phyloP scores from a whole-genome alignment of 495 filamentous ascomycete species.

The Xanthoparmelia taractica region DNA sequence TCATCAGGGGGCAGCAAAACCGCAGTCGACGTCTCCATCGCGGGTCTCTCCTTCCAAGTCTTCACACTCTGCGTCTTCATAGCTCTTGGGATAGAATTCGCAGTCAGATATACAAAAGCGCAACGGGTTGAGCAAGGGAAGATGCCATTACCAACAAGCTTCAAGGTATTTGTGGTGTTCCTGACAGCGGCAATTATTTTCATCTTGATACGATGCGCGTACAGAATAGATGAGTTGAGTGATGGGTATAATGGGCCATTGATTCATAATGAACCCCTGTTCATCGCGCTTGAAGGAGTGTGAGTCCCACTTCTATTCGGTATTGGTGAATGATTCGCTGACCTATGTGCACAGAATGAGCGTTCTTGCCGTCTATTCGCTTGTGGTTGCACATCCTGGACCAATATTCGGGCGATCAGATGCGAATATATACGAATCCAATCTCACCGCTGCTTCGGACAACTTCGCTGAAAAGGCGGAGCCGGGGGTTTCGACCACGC shows the following conservation, averaged over 20 bases:
- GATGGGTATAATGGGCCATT: slow-evolving; percentile 39
- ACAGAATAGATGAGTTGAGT: slow-evolving; percentile 43
- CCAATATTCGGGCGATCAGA: slow-evolving; percentile 13
- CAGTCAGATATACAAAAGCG: slow-evolving; percentile 29
- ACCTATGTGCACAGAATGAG: slow-evolving; percentile 20
- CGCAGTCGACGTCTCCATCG: slow-evolving; percentile 35
- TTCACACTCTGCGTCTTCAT: slow-evolving; percentile 43
- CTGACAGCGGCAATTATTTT: slow-evolving; percentile 37
- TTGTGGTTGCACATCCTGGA: slow-evolving; percentile 32
- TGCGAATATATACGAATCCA: neutral
- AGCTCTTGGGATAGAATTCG: slow-evolving; percentile 37
- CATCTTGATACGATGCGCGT: slow-evolving; percentile 42
- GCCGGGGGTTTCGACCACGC: neutral
- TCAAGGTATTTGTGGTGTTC: slow-evolving; percentile 41
- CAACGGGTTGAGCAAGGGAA: slow-evolving; percentile 18
- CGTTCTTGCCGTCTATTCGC: slow-evolving; percentile 25
- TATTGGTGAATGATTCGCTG: slow-evolving; percentile 3
- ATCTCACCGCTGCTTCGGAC: neutral
- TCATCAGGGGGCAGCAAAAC: slow-evolving; percentile 23
- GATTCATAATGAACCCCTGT: slow-evolving; percentile 39
- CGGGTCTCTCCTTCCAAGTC: slow-evolving; percentile 41
- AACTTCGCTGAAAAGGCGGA: neutral
- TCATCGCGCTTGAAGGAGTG: slow-evolving; percentile 46
- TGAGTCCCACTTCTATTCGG: slow-evolving; percentile 22
- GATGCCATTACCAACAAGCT: slow-evolving; percentile 18